Conservation (phyloP, 139 green algal species). For the Tetratostichococcus sp. region DNA sequence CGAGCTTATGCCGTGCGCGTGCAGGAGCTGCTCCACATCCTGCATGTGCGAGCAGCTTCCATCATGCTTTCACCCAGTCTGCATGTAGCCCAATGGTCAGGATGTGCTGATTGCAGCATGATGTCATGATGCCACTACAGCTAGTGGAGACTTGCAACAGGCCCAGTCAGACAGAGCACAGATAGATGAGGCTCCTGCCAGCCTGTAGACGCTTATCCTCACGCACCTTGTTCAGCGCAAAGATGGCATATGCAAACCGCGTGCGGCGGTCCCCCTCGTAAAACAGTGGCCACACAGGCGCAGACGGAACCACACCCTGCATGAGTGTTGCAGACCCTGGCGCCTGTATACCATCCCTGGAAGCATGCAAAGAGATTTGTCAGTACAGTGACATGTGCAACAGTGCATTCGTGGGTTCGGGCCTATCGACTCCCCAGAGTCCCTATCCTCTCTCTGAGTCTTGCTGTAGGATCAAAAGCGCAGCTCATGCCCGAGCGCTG, state of each 20-base stretch:
- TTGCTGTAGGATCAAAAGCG: no score
- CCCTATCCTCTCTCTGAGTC: no score
- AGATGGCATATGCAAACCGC: constrained; percentile 59
- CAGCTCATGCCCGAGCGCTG: no score
- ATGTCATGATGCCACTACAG: no score
- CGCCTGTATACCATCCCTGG: no score
- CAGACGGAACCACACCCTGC: background rate
- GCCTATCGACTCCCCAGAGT: no score
- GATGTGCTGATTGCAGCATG: no score
- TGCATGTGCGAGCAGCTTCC: background rate
- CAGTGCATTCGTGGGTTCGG: no score
- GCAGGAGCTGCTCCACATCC: constrained; percentile 64
- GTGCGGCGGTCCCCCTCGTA: constrained; percentile 41
- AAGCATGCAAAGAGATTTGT: no score
- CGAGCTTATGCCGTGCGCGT: constrained; percentile 45
- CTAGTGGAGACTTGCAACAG: no score
- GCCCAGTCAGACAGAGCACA: background rate
- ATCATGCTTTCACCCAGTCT: background rate
- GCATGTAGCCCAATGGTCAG: background rate
- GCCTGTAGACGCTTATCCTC: background rate
- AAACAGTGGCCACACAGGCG: constrained; percentile 46
- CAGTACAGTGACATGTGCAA: no score
- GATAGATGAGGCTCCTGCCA: background rate
- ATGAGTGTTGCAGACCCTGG: no score
- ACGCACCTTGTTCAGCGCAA: constrained; percentile 51